Percentiles rank a stretch among this genome's conserved stretches.
Conservation (phyloP, 2,329 filamentous ascomycete species). For the Ciborinia camelliae region DNA sequence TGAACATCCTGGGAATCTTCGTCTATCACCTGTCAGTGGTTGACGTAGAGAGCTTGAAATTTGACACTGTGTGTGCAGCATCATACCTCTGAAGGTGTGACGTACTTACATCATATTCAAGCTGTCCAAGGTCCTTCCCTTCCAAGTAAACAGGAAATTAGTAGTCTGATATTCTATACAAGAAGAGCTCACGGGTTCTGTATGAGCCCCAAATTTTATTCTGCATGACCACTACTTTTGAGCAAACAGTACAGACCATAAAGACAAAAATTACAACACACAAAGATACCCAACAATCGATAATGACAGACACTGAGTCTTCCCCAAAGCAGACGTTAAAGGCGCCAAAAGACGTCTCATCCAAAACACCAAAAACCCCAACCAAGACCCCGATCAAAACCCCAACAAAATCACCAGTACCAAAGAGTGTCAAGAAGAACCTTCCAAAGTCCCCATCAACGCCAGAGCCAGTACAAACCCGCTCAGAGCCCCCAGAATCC, state of each 20-base stretch:
- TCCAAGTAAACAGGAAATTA: constrained; percentile 20
- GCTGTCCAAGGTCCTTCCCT: constrained; percentile 3
- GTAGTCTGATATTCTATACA: constrained; percentile 13
- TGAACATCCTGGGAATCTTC: not conserved
- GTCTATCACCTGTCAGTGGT: not conserved
- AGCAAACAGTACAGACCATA: not conserved
- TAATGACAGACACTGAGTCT: constrained; percentile 19
- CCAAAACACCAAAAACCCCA: constrained; percentile 8
- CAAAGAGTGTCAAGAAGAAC: constrained; percentile 9
- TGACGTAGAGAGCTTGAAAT: constrained; percentile 15
- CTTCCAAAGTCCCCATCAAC: constrained; percentile 11
- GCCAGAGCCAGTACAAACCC: constrained; percentile 18
- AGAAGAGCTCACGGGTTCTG: constrained; percentile 19
- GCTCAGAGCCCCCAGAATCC: constrained; percentile 17
- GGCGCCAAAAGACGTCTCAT: not conserved
- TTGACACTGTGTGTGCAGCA: constrained; percentile 1
- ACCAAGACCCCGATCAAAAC: not conserved
- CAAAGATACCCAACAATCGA: constrained; percentile 4
- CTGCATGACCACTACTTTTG: constrained; percentile 6
- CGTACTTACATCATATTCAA: constrained; percentile 13
- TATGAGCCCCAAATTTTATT: constrained; percentile 5
- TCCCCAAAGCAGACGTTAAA: constrained; percentile 9
- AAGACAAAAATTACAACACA: not conserved
- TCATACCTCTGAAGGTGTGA: constrained; percentile 14
- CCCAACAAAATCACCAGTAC: constrained; percentile 4